Evolutionary conservation across 441 rosid genomes (phyloP), one percentile per base, ranked within the genome.

Genomic region (Bocquillonia castaneifolia): DNA sequence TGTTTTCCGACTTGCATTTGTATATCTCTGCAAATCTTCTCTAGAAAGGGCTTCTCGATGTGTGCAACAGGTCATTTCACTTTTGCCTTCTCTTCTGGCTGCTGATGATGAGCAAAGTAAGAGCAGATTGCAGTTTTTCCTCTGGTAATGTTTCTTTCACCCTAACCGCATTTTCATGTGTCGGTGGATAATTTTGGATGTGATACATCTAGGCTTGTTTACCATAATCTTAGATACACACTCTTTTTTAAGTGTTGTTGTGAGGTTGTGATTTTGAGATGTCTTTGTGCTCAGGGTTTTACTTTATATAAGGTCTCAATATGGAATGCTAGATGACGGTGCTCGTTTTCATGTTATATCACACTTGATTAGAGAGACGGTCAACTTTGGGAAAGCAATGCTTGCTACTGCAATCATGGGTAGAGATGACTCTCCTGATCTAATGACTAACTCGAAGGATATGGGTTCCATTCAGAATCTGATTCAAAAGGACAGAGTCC

Each of bases 341-440:
- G 91, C 93, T 78, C 93, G 99, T 70, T 88, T 89, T 73, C 97
- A 95, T 89, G 91, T 95, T 45, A 83, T 95, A 69, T 86, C 99
- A 0, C 98, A 89, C 66, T 81, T 95, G 81, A 89, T 95, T 75
- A 91, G 95, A 69, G 98, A 95, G 80, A 90, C 95, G 50, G 87
- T 95, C 65, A 88, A 71, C 76, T 86, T 86, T 69, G 98, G 99
- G 68, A 95, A 95, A 79, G 83, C 89, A 59, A 81, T 92, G 77
- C 90, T 95, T 81, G 97, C 90, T 64, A 80, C 82, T 74, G 82
- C 87, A 82, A 86, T 94, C 77, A 83, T 83, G 72, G 82, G 84
- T 68, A 85, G 87, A 77, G 96, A 95, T 80, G 93, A 88, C 66
- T 65, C 85, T 71, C 79, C 79, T 55, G 95, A 89, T 70, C 78